A percentile compares a stretch with the other conserved stretches of the same genome.
Conservation (phyloP, 2,329 filamentous ascomycete genomes). For the Myriangium duriaei region DNA sequence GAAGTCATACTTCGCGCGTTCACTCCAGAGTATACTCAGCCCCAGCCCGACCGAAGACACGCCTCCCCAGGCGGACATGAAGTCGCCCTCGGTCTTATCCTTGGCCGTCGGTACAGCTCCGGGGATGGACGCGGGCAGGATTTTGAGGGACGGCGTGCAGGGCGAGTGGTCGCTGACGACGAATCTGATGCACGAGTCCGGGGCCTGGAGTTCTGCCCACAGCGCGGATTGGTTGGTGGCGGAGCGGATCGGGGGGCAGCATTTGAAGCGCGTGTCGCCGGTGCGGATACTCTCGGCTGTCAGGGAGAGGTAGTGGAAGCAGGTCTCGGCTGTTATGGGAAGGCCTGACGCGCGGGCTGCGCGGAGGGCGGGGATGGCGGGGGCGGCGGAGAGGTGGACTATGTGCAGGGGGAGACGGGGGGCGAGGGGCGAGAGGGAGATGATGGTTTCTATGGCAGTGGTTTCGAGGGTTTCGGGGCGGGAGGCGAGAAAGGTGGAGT, state of each 20-base stretch:
- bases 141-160: constrained; percentile 87
- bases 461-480: constrained; percentile 84
- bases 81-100: constrained; percentile 53
- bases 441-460: constrained; percentile 75
- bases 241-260: constrained; percentile 81
- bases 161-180: constrained; percentile 93
- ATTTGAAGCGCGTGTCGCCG: constrained; percentile 87
- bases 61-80: constrained; percentile 93
- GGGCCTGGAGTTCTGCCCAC: constrained; percentile 62
- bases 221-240: constrained; percentile 71
- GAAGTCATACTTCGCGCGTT: constrained; percentile 49
- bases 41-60: constrained; percentile 90
- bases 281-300: constrained; percentile 69
- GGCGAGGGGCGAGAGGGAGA: constrained; percentile 67
- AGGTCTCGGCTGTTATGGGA: constrained; percentile 87
- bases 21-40: constrained; percentile 78
- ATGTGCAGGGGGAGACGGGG: constrained; percentile 81
- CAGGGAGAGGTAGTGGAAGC: constrained; percentile 85
- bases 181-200: constrained; percentile 74
- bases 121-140: constrained; percentile 61
- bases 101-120: constrained; percentile 22
- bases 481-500: constrained; percentile 84
- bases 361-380: constrained; percentile 38
- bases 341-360: constrained; percentile 60
- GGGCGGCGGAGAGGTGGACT: constrained; percentile 62